Conservation (phyloP, 495 filamentous ascomycete genomes). For the Podospora pseudoanserina region DNA sequence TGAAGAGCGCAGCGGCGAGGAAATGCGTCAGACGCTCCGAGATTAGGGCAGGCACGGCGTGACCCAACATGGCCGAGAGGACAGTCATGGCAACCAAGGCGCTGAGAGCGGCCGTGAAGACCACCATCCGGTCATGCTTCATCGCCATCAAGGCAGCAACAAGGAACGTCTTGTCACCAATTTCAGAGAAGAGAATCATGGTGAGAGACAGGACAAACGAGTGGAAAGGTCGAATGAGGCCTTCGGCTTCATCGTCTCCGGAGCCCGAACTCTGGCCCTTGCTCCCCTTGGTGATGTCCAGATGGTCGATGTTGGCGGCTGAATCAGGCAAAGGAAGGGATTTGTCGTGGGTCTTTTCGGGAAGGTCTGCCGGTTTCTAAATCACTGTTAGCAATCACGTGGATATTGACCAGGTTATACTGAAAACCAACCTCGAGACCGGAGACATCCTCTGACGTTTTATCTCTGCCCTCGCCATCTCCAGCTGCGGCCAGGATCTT, state of each 20-base stretch:
- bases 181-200: slow-evolving; percentile 97
- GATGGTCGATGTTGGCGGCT: slow-evolving; percentile 56
- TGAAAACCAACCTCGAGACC: slow-evolving; percentile 62
- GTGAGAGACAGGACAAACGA: slow-evolving; percentile 89
- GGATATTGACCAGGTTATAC: too few relatives aligned
- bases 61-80: slow-evolving; percentile 91
- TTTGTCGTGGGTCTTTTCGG: slow-evolving; percentile 74
- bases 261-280: slow-evolving; percentile 29
- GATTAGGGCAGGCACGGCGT: slow-evolving; percentile 86
- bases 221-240: slow-evolving; percentile 79
- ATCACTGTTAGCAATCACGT: slow-evolving; percentile 12
- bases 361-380: slow-evolving; percentile 80
- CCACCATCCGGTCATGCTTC: slow-evolving; percentile 89
- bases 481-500: slow-evolving; percentile 41
- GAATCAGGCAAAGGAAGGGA: slow-evolving; percentile 68
- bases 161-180: slow-evolving; percentile 98
- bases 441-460: slow-evolving; percentile 45
- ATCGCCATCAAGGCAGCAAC: slow-evolving; percentile 98
- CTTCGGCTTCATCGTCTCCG: slow-evolving; percentile 48
- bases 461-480: slow-evolving; percentile 33
- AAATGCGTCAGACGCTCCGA: slow-evolving; percentile 85
- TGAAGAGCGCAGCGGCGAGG: slow-evolving; percentile 76
- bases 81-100: slow-evolving; percentile 93
- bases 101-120: slow-evolving; percentile 90
- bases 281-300: slow-evolving; percentile 58